phyloP scores from a whole-genome alignment of 345 rosid genomes.

The Rhodamnia argentea region DNA sequence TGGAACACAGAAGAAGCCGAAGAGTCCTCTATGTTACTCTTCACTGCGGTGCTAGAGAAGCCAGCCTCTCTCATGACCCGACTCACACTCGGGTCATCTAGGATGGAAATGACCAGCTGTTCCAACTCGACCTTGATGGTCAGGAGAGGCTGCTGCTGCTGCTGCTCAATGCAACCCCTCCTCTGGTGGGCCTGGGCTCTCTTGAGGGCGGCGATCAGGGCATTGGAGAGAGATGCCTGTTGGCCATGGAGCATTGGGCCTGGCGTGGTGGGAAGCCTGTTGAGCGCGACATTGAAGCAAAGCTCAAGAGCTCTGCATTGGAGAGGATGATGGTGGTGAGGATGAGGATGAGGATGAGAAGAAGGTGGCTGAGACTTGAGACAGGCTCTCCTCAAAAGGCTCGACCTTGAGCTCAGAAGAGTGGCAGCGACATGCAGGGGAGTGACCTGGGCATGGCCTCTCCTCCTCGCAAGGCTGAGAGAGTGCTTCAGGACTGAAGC shows the following conservation, averaged over 20 bases:
- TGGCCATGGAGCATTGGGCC: conserved; percentile 28
- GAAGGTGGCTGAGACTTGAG: conserved; percentile 27
- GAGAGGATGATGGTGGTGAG: conserved; percentile 21
- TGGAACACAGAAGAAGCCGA: conserved; percentile 53
- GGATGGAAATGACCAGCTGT: conserved; percentile 57
- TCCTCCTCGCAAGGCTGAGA: conserved; percentile 71
- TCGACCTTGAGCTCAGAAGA: conserved; percentile 29
- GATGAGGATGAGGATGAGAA: conserved; percentile 12
- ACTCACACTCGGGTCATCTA: conserved; percentile 83
- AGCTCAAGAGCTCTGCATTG: conserved; percentile 53
- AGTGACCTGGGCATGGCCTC: conserved; percentile 96
- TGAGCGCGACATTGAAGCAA: conserved; percentile 47
- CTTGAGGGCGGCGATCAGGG: conserved; percentile 42
- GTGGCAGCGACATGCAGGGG: conserved; percentile 65
- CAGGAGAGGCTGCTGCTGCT: conserved; percentile 47
- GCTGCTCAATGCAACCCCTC: conserved; percentile 38
- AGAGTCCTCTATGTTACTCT: conserved; percentile 55
- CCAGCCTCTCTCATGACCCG: conserved; percentile 97
- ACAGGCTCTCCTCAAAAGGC: conserved; percentile 37
- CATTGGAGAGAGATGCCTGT: conserved; percentile 38
- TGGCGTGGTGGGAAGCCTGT: conserved; percentile 40
- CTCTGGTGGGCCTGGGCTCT: conserved; percentile 46
- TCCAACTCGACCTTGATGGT: conserved; percentile 65
- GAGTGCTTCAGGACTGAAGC: conserved; percentile 94
- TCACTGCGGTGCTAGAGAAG: conserved; percentile 68